Conservation (phyloP, 2,329 filamentous ascomycete genomes). For the Exophiala bonariae region DNA sequence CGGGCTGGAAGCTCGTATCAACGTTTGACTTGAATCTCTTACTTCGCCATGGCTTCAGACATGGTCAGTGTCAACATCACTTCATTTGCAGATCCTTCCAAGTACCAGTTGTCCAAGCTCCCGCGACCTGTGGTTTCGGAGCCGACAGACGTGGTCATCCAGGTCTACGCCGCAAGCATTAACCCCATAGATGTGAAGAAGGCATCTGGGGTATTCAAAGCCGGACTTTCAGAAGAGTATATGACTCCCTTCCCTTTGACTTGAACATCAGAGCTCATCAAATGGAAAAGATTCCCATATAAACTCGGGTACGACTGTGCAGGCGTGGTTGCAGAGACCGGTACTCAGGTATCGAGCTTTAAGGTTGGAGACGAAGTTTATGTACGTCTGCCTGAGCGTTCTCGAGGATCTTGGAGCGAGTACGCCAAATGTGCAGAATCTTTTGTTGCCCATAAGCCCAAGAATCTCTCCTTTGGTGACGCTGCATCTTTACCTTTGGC, state of each 20-base stretch:
- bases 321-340: constrained; percentile 40
- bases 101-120: neutral
- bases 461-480: constrained; percentile 41
- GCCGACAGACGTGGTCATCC: constrained; percentile 27
- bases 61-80: neutral
- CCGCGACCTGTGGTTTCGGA: neutral
- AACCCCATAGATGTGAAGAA: constrained; percentile 49
- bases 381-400: constrained; percentile 33
- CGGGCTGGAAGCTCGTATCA: too few relatives aligned
- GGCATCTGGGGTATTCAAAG: constrained; percentile 38
- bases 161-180: constrained; percentile 45
- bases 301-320: constrained; percentile 46
- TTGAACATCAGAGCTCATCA: constrained; percentile 1
- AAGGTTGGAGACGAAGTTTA: constrained; percentile 43
- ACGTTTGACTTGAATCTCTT: too few relatives aligned
- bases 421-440: constrained; percentile 35
- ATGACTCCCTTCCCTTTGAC: constrained; percentile 9
- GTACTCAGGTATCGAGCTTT: constrained; percentile 34
- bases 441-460: constrained; percentile 42
- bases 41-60: neutral
- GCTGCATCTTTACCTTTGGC: constrained; percentile 45
- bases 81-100: neutral
- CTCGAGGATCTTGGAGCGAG: constrained; percentile 39
- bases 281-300: constrained; percentile 39
- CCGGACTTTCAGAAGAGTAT: constrained; percentile 34